Evolutionary conservation across 2,329 filamentous ascomycete genomes (phyloP).

Genomic region (Plectosphaerella cucumerina): DNA sequence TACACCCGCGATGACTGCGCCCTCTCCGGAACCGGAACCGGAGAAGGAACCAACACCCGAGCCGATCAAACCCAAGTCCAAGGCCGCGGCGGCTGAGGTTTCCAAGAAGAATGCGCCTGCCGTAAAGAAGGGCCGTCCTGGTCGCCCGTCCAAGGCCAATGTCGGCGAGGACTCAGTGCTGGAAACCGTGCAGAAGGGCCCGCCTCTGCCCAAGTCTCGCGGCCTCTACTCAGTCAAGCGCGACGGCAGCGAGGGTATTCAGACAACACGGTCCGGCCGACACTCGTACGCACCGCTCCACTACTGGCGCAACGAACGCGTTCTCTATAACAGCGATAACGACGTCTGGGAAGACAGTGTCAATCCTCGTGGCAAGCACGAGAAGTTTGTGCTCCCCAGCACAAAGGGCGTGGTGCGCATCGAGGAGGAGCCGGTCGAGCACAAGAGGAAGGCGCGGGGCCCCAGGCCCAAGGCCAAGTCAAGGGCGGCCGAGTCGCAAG

Average conservation of each 20-base stretch:
- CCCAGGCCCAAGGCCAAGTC: conserved; percentile 16
- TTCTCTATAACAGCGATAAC: conserved; percentile 61
- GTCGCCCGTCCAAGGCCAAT: conserved; percentile 32
- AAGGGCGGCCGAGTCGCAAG: conserved; percentile 21
- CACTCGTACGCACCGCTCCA: conserved; percentile 74
- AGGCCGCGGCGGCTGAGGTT: conserved; percentile 16
- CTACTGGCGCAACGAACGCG: conserved; percentile 82
- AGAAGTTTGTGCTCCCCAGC: conserved; percentile 56
- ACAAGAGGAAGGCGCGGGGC: conserved; percentile 13
- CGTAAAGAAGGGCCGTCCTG: conserved; percentile 8
- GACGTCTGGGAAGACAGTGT: conserved; percentile 31
- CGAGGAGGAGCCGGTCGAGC: conserved; percentile 50
- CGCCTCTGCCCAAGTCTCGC: conserved; percentile 50
- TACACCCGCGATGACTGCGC: background rate
- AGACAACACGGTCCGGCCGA: conserved; percentile 70
- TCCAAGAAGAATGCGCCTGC: conserved; percentile 12
- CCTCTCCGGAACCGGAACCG: background rate
- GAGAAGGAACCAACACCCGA: conserved; percentile 5
- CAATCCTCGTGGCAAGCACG: conserved; percentile 19
- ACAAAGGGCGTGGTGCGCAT: conserved; percentile 76
- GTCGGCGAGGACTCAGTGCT: conserved; percentile 41
- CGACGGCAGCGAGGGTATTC: conserved; percentile 44
- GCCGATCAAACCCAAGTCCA: conserved; percentile 13
- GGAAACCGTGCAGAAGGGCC: conserved; percentile 45
- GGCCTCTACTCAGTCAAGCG: conserved; percentile 50